Evolutionary conservation across 2,329 filamentous ascomycete species (phyloP).

Genomic region (Anthostomella pinea): DNA sequence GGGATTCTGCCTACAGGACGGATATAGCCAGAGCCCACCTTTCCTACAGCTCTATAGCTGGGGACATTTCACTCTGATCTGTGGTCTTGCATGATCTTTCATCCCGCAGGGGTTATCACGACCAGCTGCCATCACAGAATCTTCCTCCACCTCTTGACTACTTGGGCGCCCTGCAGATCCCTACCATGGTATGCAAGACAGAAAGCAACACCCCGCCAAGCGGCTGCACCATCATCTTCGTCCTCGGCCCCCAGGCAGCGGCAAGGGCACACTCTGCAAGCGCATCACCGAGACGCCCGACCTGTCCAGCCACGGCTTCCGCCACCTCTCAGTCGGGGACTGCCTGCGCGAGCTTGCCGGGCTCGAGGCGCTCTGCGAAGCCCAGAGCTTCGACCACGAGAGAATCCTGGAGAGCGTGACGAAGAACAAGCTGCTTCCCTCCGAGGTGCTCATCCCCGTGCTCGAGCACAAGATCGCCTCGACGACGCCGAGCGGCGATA

Average conservation of each 20-base stretch:
- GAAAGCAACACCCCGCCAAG: background rate
- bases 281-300: background rate
- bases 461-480: constrained; percentile 13
- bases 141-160: too few species aligned
- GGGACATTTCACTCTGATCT: too few species aligned
- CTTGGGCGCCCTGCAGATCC: too few species aligned
- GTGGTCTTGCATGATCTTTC: too few species aligned
- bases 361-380: background rate
- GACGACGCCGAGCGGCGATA: background rate
- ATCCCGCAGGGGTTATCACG: background rate
- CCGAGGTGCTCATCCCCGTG: constrained; percentile 11
- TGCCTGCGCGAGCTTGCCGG: constrained; percentile 14
- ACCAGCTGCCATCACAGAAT: background rate
- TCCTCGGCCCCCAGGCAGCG: constrained; percentile 22
- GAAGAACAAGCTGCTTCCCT: constrained; percentile 12
- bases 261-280: constrained; percentile 22
- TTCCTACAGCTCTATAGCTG: too few species aligned
- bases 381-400: background rate
- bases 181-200: too few species aligned
- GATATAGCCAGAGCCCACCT: too few species aligned
- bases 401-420: constrained; percentile 9
- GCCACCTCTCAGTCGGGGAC: constrained; percentile 19
- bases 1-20: too few species aligned
- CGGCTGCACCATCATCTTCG: constrained; percentile 12
- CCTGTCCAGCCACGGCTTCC: background rate